A percentile compares a stretch with the other conserved stretches of the same genome.
phyloP scores from a whole-genome alignment of 495 filamentous ascomycete species.

The Xylaria bambusicola region DNA sequence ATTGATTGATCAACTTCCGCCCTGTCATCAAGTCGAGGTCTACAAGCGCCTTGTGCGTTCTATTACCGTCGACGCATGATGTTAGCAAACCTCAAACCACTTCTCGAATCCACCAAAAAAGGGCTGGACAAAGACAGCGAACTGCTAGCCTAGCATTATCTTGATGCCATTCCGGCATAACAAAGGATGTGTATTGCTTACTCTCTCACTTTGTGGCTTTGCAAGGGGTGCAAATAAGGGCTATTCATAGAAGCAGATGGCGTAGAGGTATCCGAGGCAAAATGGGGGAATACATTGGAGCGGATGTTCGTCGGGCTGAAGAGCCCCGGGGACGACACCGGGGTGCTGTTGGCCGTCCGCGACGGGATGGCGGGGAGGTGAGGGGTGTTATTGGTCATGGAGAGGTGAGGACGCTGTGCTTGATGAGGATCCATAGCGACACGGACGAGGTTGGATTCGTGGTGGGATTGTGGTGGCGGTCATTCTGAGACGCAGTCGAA shows the following conservation, averaged over 20 bases:
- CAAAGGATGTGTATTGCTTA: slow-evolving; percentile 33
- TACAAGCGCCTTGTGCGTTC: slow-evolving; percentile 84
- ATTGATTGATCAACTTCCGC: slow-evolving; percentile 94
- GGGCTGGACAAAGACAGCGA: not conserved
- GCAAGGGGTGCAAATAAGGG: slow-evolving; percentile 65
- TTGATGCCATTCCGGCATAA: not conserved
- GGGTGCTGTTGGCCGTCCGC: slow-evolving; percentile 65
- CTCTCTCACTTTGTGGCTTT: slow-evolving; percentile 63
- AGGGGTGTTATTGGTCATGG: slow-evolving; percentile 36
- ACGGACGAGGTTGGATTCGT: slow-evolving; percentile 26
- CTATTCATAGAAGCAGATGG: slow-evolving; percentile 46
- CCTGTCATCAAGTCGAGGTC: slow-evolving; percentile 86
- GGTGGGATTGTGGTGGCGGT: slow-evolving; percentile 27
- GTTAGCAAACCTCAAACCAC: slow-evolving; percentile 6
- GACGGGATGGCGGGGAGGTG: slow-evolving; percentile 30
- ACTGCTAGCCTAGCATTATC: not conserved
- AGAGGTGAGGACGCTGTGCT: slow-evolving; percentile 40
- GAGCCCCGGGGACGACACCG: slow-evolving; percentile 67
- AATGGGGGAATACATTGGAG: slow-evolving; percentile 37
- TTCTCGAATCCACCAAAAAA: not conserved
- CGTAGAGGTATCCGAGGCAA: slow-evolving; percentile 50
- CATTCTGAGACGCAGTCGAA: slow-evolving; percentile 36
- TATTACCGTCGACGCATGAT: slow-evolving; percentile 26
- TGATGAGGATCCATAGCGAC: slow-evolving; percentile 37
- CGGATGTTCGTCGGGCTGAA: slow-evolving; percentile 56